Evolutionary conservation across 2,329 filamentous ascomycete genomes (phyloP).

Genomic region (Sclerotinia glacialis): DNA sequence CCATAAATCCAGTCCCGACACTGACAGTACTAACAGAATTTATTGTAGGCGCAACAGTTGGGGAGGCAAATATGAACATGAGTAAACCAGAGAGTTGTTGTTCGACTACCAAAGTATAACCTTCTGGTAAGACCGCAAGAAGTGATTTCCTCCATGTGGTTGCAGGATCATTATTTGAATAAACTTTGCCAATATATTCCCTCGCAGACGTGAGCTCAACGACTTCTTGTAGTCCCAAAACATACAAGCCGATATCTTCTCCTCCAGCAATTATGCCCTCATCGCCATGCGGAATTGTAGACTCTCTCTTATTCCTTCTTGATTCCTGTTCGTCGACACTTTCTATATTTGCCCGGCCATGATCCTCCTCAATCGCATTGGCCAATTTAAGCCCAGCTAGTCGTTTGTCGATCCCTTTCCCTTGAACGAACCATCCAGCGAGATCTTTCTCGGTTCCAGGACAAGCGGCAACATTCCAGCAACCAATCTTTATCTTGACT

Average conservation of each 20-base stretch:
- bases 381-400: conserved; percentile 55
- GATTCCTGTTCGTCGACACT: conserved; percentile 48
- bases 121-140: conserved; percentile 68
- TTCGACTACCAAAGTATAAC: conserved; percentile 73
- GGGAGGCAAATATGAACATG: conserved; percentile 80
- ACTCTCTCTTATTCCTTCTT: conserved; percentile 43
- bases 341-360: conserved; percentile 42
- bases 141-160: conserved; percentile 80
- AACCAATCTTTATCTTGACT: conserved; percentile 83
- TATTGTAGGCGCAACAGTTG: conserved; percentile 69
- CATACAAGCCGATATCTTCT: conserved; percentile 81
- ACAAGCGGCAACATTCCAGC: conserved; percentile 90
- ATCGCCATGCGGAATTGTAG: conserved; percentile 46
- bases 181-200: conserved; percentile 70
- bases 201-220: conserved; percentile 78
- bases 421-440: conserved; percentile 81
- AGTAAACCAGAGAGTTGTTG: conserved; percentile 86
- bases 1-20: conserved; percentile 85
- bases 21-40: conserved; percentile 77
- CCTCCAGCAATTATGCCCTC: conserved; percentile 49
- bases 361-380: conserved; percentile 40
- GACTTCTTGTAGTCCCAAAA: conserved; percentile 87
- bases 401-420: conserved; percentile 64
- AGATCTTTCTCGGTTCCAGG: conserved; percentile 86
- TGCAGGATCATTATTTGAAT: conserved; percentile 67